These are phyloP conservation scores for Pouteria glomerata DNA, from an alignment of 148 eudicot genomes.

Conservation along the genomic window DNA sequence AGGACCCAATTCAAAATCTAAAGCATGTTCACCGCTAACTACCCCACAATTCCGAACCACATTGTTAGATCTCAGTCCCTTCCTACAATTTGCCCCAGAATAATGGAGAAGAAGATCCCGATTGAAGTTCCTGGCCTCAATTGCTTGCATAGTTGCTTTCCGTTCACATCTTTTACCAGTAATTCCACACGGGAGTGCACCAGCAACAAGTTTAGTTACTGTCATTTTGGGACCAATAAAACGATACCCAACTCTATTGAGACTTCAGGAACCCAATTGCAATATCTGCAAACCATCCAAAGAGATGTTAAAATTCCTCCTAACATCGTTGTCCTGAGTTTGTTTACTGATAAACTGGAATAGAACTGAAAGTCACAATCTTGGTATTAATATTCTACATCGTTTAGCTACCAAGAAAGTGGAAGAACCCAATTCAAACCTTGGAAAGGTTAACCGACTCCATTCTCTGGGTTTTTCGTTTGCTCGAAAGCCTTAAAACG, in stretches of 20 bases:
- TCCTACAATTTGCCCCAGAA: slow-evolving; percentile 2
- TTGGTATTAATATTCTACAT: neutral
- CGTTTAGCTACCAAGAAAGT: neutral
- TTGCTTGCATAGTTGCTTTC: slow-evolving; percentile 2
- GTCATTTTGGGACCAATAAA: slow-evolving; percentile 4
- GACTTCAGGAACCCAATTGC: neutral
- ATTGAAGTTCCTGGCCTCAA: neutral
- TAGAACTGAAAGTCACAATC: neutral
- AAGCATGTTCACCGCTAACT: slow-evolving; percentile 12
- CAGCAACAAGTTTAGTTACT: slow-evolving; percentile 8
- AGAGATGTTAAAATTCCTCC: neutral
- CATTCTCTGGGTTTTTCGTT: too few relatives aligned
- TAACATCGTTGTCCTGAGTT: neutral
- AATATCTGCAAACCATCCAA: neutral
- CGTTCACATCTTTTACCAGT: slow-evolving; percentile 13
- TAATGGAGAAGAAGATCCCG: neutral
- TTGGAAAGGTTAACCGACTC: too few relatives aligned
- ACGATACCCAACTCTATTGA: neutral
- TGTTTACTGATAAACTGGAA: neutral
- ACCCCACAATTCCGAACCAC: slow-evolving; percentile 23
- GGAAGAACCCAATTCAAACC: neutral
- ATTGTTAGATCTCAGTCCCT: slow-evolving; percentile 13
- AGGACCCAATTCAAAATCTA: slow-evolving; percentile 13
- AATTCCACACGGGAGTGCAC: slow-evolving; percentile 18
- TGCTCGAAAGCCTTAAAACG: neutral